Evolutionary conservation across 306 rosid species (phyloP), one percentile per base, ranked within the genome.

Genomic region (Castanospermum australe): DNA sequence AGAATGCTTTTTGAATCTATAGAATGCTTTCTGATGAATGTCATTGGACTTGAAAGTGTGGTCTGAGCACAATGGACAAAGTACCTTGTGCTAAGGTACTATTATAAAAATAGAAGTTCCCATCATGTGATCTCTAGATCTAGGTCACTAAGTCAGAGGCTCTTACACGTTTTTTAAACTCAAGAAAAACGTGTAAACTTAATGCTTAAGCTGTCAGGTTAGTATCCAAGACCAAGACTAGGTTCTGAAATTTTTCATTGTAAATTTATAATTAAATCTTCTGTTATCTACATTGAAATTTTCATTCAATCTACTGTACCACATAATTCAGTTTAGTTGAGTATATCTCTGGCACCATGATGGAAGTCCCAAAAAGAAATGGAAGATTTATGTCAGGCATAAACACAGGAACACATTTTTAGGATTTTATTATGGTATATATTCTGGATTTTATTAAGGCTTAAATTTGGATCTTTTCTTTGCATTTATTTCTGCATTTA

Each of bases 1-100:
- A 47, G 60, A 67, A 15, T 57, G 50, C 25, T 50, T 78, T 56
- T 11, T 28, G 15, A 22, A 45, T 57, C 21, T 57, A 42, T 65
- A 47, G 65, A 78, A 73, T 39, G 60, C 57, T 75, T 62, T 66
- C 81, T 71, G 9, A 15, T 50, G 68, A 38, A 18, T 47, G 42
- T 20, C 32, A 5, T 57, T 78, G 39, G 24, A 67, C 64, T 65
- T 69, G 55, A 50, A 80, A 57, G 54, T 59, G 8, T 67, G 33
- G 21, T 59, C 30, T 42, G 22, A 60, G 69, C 54, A 41, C 24
- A 57, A 12, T 36, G 59, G 55, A 24, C 8, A 41, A 8, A 28
- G 54, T 41, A 21, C 32, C 42, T 24, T 74, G 17, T 35, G 67
- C 42, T 80, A 44, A 50, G 67, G 41, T 79, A 8, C 11, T 33